Conservation (phyloP, 331 rosid genomes). For the Telfairia occidentalis region DNA sequence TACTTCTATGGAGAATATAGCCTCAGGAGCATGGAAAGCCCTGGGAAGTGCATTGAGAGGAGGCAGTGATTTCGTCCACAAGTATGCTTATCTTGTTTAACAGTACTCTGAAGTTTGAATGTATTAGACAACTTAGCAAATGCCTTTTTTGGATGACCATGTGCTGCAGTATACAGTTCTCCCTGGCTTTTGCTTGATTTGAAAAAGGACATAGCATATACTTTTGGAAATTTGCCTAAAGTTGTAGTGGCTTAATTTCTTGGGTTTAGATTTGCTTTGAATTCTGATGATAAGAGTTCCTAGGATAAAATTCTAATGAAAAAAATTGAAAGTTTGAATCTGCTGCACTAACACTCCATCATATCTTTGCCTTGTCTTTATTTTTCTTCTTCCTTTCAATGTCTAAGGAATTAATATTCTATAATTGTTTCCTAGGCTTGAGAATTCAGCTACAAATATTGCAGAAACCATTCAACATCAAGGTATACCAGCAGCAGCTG, state of each 20-base stretch:
- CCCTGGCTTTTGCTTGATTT: background rate
- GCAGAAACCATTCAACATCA: constrained; percentile 49
- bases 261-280: background rate
- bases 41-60: constrained; percentile 87
- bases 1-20: constrained; percentile 80
- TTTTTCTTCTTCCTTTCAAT: background rate
- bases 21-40: constrained; percentile 95
- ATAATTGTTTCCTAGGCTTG: constrained; percentile 56
- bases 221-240: background rate
- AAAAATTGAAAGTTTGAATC: background rate
- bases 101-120: background rate
- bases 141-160: background rate
- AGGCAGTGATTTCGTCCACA: constrained; percentile 56
- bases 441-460: constrained; percentile 73
- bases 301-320: background rate
- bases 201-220: constrained; percentile 1
- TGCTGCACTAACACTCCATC: background rate
- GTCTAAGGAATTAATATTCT: constrained; percentile 5
- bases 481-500: constrained; percentile 34
- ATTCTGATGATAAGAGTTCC: background rate
- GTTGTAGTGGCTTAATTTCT: background rate
- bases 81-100: constrained; percentile 33
- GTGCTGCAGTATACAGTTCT: background rate
- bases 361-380: background rate
- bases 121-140: background rate